Conservation (phyloP, 2,329 filamentous ascomycete species). For the Paecilomyces sp. region DNA sequence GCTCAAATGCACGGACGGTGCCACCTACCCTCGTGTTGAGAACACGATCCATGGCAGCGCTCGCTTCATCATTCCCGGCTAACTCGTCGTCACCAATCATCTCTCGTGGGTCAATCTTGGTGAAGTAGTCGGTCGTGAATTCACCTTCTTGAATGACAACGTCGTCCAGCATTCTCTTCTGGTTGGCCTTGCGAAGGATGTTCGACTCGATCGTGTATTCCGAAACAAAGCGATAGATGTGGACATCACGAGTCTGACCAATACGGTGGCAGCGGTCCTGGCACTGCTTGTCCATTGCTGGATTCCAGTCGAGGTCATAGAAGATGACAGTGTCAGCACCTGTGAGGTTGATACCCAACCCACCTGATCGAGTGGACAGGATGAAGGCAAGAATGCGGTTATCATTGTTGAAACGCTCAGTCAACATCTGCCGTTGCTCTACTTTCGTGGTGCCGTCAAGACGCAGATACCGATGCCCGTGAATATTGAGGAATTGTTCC, state of each 20-base stretch:
- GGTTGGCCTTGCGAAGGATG: conserved; percentile 90
- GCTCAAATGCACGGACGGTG: conserved; percentile 69
- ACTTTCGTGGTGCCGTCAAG: conserved; percentile 95
- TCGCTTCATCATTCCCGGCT: conserved; percentile 65
- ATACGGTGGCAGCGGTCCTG: conserved; percentile 97
- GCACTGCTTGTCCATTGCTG: conserved; percentile 98
- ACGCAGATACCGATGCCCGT: conserved; percentile 92
- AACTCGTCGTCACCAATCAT: conserved; percentile 55
- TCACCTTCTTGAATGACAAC: conserved; percentile 97
- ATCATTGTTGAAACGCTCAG: conserved; percentile 95
- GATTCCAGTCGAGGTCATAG: conserved; percentile 99
- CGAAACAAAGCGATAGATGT: conserved; percentile 91
- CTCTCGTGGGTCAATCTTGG: conserved; percentile 63
- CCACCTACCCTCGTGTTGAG: conserved; percentile 61
- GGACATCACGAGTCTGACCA: conserved; percentile 92
- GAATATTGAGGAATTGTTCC: conserved; percentile 95
- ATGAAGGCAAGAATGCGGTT: conserved; percentile 91
- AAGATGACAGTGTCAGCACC: conserved; percentile 98
- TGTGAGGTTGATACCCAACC: conserved; percentile 91
- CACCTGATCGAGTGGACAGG: conserved; percentile 86
- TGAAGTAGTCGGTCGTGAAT: conserved; percentile 95
- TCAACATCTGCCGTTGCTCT: conserved; percentile 89
- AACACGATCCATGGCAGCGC: conserved; percentile 78
- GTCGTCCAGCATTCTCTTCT: conserved; percentile 96
- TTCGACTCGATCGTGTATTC: conserved; percentile 97